phyloP scores from a whole-genome alignment of 768 basidiomycete species.

The Mycena polygramma region DNA sequence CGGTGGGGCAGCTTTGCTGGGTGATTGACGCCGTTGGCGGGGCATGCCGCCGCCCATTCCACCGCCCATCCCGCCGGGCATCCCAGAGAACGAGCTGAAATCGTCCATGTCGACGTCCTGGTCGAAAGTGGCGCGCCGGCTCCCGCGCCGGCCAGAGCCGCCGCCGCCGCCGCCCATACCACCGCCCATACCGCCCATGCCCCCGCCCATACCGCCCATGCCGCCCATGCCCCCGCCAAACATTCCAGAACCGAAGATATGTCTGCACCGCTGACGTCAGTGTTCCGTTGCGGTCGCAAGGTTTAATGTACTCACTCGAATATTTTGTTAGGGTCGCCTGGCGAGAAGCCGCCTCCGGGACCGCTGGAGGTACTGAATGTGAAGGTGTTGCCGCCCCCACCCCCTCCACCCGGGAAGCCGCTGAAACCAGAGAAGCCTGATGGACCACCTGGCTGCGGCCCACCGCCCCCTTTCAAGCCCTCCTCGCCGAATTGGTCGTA shows the following conservation, averaged over 20 bases:
- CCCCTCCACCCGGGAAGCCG: conserved; percentile 58
- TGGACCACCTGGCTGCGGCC: conserved; percentile 63
- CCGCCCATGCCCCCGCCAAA: conserved; percentile 47
- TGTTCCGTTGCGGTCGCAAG: background rate
- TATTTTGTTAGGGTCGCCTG: conserved; percentile 87
- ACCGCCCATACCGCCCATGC: conserved; percentile 44
- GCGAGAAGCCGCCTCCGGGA: conserved; percentile 71
- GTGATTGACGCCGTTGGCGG: conserved; percentile 37
- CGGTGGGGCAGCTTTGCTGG: conserved; percentile 37
- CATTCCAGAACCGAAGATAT: conserved; percentile 66
- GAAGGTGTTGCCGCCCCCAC: conserved; percentile 65
- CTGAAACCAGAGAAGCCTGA: conserved; percentile 52
- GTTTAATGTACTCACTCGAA: conserved; percentile 76
- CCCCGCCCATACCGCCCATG: conserved; percentile 52
- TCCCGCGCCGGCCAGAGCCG: conserved; percentile 22
- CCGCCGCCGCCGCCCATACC: conserved; percentile 39
- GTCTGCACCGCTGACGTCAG: conserved; percentile 51
- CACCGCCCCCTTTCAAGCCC: conserved; percentile 81
- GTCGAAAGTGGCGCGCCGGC: conserved; percentile 48
- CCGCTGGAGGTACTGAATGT: conserved; percentile 64
- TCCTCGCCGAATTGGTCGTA: conserved; percentile 98
- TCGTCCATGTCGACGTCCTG: conserved; percentile 64
- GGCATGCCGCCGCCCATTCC: conserved; percentile 42
- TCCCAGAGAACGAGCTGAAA: conserved; percentile 32
- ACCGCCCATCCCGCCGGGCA: conserved; percentile 40